Evolutionary conservation across 257 asterid species (phyloP).

Genomic region (Paulownia fortunei): DNA sequence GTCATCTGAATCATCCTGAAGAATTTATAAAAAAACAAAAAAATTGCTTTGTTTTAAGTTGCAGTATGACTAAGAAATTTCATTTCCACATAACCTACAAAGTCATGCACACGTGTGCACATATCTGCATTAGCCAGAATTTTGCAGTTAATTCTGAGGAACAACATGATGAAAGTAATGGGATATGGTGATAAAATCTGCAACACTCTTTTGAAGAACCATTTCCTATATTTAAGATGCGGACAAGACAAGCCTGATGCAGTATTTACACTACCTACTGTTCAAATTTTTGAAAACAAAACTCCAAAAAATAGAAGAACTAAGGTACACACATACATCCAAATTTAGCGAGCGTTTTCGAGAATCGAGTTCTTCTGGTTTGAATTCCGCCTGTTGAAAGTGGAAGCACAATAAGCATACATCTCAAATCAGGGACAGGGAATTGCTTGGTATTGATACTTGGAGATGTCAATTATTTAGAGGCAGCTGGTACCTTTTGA

Average conservation of each 20-base stretch:
- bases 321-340: constrained; percentile 39
- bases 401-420: neutral
- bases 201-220: neutral
- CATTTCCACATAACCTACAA: neutral
- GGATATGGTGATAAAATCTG: neutral
- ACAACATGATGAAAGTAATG: neutral
- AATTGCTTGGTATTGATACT: neutral
- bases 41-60: neutral
- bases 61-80: neutral
- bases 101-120: neutral
- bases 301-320: neutral
- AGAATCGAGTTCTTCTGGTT: constrained; percentile 82
- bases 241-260: neutral
- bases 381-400: constrained; percentile 73
- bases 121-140: neutral
- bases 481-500: constrained; percentile 55
- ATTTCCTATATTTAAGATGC: no score
- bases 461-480: neutral
- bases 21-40: constrained; percentile 20
- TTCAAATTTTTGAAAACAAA: neutral
- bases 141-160: neutral
- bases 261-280: neutral
- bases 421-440: neutral
- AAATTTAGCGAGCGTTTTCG: constrained; percentile 64
- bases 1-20: constrained; percentile 53